These are phyloP conservation scores for Aureobasidium sp. DNA, from an alignment of 2,329 filamentous ascomycete genomes.

Conservation along the genomic window DNA sequence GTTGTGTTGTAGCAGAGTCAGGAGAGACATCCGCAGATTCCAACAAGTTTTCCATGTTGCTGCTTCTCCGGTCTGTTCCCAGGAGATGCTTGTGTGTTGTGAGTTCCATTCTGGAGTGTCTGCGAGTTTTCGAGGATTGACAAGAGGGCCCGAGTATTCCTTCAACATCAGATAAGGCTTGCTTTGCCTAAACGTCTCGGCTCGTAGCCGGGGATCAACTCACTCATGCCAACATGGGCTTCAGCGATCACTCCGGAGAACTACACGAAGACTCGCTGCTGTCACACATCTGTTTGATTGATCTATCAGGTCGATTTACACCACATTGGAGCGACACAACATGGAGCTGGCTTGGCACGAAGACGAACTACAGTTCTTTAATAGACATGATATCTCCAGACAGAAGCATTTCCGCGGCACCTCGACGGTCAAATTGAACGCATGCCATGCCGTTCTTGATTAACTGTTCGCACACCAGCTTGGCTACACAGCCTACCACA, in stretches of 20 bases:
- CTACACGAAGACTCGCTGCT: not conserved
- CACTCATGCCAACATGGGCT: not conserved
- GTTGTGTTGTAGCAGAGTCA: not conserved
- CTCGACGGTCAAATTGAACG: not conserved
- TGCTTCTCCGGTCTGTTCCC: constrained; percentile 1
- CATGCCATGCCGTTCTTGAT: not conserved
- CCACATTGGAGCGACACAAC: not conserved
- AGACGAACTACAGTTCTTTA: not conserved
- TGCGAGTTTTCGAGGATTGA: too few species aligned
- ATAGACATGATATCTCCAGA: not conserved
- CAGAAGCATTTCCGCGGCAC: not conserved
- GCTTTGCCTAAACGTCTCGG: not conserved
- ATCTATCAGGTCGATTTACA: not conserved
- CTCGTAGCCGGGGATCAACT: not conserved
- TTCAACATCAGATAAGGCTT: not conserved
- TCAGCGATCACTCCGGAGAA: not conserved
- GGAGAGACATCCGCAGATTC: not conserved
- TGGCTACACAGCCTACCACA: not conserved
- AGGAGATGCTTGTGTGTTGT: not conserved
- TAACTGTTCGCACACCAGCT: not conserved
- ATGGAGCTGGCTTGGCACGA: not conserved
- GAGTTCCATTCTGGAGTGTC: not conserved
- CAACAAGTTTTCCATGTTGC: not conserved
- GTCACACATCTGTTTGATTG: not conserved
- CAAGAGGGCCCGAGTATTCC: not conserved